Conservation (phyloP, 257 asterid species). For the Petunia axillaris region DNA sequence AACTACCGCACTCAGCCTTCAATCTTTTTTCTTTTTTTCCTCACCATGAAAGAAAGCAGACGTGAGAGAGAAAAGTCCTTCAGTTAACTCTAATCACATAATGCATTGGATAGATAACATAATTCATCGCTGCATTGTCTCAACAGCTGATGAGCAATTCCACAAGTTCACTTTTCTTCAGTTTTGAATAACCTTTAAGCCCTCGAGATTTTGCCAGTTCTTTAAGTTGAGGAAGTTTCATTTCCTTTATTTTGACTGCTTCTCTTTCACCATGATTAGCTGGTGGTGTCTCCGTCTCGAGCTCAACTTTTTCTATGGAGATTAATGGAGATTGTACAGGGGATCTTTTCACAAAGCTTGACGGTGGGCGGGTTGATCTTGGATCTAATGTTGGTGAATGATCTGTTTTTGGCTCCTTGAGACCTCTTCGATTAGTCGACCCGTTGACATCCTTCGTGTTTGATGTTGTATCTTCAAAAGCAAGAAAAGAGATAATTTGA, state of each 20-base stretch:
- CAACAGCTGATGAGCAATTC: slow-evolving; percentile 46
- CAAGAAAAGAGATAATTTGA: background rate
- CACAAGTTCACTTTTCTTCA: slow-evolving; percentile 65
- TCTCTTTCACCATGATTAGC: slow-evolving; percentile 26
- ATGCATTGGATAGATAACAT: background rate
- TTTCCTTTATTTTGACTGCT: slow-evolving; percentile 43
- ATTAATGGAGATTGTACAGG: slow-evolving; percentile 44
- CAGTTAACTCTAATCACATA: background rate
- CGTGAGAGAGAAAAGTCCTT: background rate
- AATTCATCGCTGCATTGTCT: background rate
- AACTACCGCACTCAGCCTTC: background rate
- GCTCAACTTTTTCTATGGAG: slow-evolving; percentile 31
- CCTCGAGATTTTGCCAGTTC: slow-evolving; percentile 72
- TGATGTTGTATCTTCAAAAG: slow-evolving; percentile 42
- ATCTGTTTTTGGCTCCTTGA: slow-evolving; percentile 40
- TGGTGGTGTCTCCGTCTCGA: background rate
- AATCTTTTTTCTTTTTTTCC: background rate
- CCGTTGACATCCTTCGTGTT: slow-evolving; percentile 37
- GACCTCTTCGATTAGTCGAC: slow-evolving; percentile 26
- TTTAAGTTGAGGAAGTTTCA: slow-evolving; percentile 67
- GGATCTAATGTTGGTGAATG: slow-evolving; percentile 27
- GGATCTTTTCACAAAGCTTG: slow-evolving; percentile 61
- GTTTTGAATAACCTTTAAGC: slow-evolving; percentile 72
- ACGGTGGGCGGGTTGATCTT: slow-evolving; percentile 49
- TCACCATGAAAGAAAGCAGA: background rate